phyloP scores from a whole-genome alignment of 2,329 filamentous ascomycete genomes.

The Leptographium wingfieldii region DNA sequence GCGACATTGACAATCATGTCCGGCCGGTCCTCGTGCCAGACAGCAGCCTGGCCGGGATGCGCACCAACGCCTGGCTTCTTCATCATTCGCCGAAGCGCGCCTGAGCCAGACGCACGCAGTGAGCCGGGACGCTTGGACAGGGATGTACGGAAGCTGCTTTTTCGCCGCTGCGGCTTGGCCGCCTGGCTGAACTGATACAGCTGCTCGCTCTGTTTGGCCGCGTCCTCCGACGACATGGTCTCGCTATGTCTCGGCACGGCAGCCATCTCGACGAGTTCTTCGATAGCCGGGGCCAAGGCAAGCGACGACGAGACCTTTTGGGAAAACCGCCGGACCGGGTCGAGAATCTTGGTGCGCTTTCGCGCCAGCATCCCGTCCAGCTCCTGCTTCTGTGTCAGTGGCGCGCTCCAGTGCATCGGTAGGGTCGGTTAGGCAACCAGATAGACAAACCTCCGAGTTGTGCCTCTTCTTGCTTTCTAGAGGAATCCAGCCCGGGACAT shows the following conservation, averaged over 20 bases:
- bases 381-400: background rate
- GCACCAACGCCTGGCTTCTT: background rate
- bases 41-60: background rate
- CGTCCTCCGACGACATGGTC: conserved; percentile 7
- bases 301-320: conserved; percentile 10
- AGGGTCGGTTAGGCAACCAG: background rate
- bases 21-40: conserved; percentile 7
- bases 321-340: conserved; percentile 11
- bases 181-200: conserved; percentile 3
- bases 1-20: conserved; percentile 13
- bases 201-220: conserved; percentile 6
- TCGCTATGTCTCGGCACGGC: background rate
- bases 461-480: conserved; percentile 8
- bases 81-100: conserved; percentile 9
- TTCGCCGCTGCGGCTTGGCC: background rate
- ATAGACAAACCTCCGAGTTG: conserved; percentile 1
- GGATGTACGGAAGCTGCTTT: conserved; percentile 3
- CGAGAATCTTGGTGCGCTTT: conserved; percentile 9
- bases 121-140: conserved; percentile 2
- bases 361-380: background rate
- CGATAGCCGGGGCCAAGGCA: background rate
- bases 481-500: background rate
- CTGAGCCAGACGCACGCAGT: conserved; percentile 2
- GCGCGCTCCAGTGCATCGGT: background rate
- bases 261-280: background rate